These are phyloP conservation scores for Umbelopsis sp. DNA, from an alignment of 371 early-diverging fungal species.

Conservation along the genomic window DNA sequence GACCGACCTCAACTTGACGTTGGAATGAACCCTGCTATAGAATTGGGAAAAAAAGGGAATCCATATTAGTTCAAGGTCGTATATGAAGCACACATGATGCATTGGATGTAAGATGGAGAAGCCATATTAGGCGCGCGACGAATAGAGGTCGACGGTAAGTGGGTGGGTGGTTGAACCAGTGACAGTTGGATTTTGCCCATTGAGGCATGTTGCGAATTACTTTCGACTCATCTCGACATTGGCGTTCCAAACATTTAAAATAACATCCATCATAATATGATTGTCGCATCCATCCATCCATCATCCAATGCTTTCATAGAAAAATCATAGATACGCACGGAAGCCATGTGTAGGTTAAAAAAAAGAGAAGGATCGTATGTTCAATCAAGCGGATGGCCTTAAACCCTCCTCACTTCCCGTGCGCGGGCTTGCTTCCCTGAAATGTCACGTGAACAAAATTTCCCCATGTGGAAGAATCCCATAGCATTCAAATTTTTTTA, in stretches of 20 bases:
- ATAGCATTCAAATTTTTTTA: too few relatives aligned
- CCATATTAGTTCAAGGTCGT: conserved; percentile 9
- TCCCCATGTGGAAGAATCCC: not conserved
- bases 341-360: conserved; percentile 19
- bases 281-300: conserved; percentile 17
- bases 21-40: conserved; percentile 71
- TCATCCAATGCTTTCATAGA: conserved; percentile 17
- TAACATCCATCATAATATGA: not conserved
- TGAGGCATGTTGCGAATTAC: too few relatives aligned
- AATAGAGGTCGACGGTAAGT: too few relatives aligned
- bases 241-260: not conserved
- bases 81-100: not conserved
- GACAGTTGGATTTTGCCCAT: too few relatives aligned
- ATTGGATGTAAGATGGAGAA: not conserved
- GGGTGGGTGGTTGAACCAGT: too few relatives aligned
- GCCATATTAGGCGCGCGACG: too few relatives aligned
- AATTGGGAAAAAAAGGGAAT: conserved; percentile 18
- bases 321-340: conserved; percentile 1
- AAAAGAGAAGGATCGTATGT: conserved; percentile 1
- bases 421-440: not conserved
- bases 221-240: not conserved
- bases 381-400: not conserved
- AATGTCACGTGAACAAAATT: conserved; percentile 13
- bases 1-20: conserved; percentile 97
- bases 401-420: not conserved